Conservation (phyloP, 371 early-diverging fungal species). For the Dichotomocladium elegans region DNA sequence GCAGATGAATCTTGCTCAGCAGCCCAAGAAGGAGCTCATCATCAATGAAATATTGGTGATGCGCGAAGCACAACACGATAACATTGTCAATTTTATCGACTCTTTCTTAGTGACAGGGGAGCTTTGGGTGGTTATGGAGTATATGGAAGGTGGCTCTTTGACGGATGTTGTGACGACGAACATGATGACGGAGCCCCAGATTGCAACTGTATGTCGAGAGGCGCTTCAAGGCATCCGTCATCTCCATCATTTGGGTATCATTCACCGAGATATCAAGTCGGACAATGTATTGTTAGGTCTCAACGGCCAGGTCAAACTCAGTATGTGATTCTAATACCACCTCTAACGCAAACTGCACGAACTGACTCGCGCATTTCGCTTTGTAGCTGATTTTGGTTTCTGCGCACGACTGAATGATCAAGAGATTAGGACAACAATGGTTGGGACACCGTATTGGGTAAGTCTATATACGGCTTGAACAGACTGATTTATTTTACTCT, state of each 20-base stretch:
- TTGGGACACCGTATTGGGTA: constrained; percentile 86
- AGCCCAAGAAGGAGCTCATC: constrained; percentile 95
- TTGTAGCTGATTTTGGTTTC: constrained; percentile 89
- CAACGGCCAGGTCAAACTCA: constrained; percentile 90
- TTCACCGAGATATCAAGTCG: constrained; percentile 97
- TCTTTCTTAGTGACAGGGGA: constrained; percentile 85
- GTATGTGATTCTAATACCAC: too few species aligned
- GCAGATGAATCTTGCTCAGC: constrained; percentile 94
- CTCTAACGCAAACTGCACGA: too few species aligned
- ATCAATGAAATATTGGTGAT: constrained; percentile 96
- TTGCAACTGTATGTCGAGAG: constrained; percentile 89
- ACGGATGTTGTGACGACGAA: constrained; percentile 92
- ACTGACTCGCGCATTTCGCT: background rate
- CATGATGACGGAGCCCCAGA: constrained; percentile 95
- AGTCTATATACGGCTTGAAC: too few species aligned
- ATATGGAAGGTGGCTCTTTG: constrained; percentile 94
- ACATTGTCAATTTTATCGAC: constrained; percentile 97
- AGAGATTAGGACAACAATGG: constrained; percentile 83
- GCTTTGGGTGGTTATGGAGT: constrained; percentile 95
- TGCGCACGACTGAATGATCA: constrained; percentile 86
- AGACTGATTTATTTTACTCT: background rate
- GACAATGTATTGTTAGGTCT: constrained; percentile 90
- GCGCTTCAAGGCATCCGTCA: constrained; percentile 87
- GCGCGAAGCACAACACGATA: constrained; percentile 85
- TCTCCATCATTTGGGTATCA: constrained; percentile 91